Conservation (phyloP, 352 stramenopile species). For the Phytophthora idaei region DNA sequence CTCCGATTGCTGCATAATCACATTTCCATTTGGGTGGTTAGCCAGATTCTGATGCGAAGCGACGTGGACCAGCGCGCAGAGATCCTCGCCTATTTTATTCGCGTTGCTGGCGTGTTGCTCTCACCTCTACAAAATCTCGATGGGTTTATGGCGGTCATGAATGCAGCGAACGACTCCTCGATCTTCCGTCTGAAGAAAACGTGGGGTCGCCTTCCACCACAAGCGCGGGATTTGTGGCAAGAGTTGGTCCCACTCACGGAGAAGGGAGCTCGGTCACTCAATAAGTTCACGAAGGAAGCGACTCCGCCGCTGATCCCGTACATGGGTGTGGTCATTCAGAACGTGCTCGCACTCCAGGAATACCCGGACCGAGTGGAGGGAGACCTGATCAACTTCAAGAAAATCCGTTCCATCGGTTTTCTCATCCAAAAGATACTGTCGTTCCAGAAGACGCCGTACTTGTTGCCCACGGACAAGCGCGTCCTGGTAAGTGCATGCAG, state of each 20-base stretch:
- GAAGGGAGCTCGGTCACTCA: conserved; percentile 76
- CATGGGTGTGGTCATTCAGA: conserved; percentile 86
- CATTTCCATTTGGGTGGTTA: conserved; percentile 87
- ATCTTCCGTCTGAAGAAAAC: conserved; percentile 89
- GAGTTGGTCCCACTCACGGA: conserved; percentile 85
- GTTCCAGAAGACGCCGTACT: conserved; percentile 81
- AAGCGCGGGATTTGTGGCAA: conserved; percentile 83
- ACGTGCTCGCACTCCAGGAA: conserved; percentile 84
- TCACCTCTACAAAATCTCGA: conserved; percentile 87
- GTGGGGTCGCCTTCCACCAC: conserved; percentile 69
- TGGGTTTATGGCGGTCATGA: conserved; percentile 92
- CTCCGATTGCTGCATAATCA: conserved; percentile 87
- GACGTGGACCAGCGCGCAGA: conserved; percentile 84
- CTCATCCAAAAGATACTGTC: conserved; percentile 65
- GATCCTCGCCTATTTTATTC: conserved; percentile 85
- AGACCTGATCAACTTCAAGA: conserved; percentile 89
- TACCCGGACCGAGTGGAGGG: conserved; percentile 79
- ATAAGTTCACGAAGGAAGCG: conserved; percentile 82
- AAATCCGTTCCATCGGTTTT: conserved; percentile 75
- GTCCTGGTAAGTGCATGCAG: conserved; percentile 61
- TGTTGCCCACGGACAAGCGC: conserved; percentile 79
- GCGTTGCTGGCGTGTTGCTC: conserved; percentile 77
- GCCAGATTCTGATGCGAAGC: conserved; percentile 74
- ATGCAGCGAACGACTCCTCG: conserved; percentile 87
- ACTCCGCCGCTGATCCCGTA: conserved; percentile 80